phyloP scores from a whole-genome alignment of 331 rosid genomes.

The Malus hybrid region DNA sequence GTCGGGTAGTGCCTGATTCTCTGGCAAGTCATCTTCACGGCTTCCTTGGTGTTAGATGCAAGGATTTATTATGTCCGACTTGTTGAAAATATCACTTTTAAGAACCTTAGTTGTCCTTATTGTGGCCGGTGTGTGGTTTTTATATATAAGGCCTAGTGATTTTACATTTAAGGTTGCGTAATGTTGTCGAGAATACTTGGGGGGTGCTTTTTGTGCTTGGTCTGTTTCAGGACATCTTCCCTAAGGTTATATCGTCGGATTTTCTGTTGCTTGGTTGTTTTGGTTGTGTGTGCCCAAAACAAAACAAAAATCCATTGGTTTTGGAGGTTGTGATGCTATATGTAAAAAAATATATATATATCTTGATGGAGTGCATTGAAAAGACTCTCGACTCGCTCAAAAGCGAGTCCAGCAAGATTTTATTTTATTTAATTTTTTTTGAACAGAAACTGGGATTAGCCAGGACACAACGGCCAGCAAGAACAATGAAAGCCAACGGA shows the following conservation, averaged over 20 bases:
- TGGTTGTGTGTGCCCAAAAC: background rate
- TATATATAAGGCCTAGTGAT: background rate
- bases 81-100: background rate
- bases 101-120: background rate
- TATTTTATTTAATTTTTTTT: too few species aligned
- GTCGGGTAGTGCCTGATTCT: slow-evolving; percentile 49
- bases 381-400: too few species aligned
- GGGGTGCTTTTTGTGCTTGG: too few species aligned
- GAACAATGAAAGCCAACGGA: too few species aligned
- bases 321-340: background rate
- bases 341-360: too few species aligned
- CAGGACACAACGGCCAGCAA: too few species aligned
- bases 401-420: too few species aligned
- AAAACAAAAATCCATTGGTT: background rate
- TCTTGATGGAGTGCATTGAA: too few species aligned
- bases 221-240: background rate
- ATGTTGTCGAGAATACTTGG: background rate
- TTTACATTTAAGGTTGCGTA: too few species aligned
- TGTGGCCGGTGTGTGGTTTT: background rate
- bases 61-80: background rate
- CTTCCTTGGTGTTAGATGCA: background rate
- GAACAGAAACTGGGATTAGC: too few species aligned
- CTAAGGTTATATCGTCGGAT: background rate
- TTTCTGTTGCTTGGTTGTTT: background rate
- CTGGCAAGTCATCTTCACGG: background rate